Conservation (phyloP, 129 eudicot species). For the Heracleum sosnowskyi region DNA sequence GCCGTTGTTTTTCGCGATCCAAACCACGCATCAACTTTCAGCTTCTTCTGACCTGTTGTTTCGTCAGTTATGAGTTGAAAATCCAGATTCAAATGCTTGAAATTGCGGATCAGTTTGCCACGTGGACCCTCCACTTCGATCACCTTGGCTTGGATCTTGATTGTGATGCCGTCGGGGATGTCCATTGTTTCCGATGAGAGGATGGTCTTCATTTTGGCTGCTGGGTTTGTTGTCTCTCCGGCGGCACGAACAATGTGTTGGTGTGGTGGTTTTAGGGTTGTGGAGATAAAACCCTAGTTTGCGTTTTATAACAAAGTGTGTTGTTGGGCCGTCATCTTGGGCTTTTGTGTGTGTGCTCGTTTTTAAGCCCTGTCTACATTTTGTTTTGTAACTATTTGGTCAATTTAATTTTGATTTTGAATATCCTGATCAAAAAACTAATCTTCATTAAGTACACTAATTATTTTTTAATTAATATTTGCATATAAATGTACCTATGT, state of each 20-base stretch:
- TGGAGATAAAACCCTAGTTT: not conserved
- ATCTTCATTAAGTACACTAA: too few species aligned
- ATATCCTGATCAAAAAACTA: too few species aligned
- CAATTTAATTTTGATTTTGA: too few species aligned
- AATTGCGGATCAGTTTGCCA: slow-evolving; percentile 5
- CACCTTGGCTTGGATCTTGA: slow-evolving; percentile 5
- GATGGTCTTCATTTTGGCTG: not conserved
- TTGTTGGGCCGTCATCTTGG: not conserved
- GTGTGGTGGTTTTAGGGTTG: not conserved
- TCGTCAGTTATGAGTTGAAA: slow-evolving; percentile 6
- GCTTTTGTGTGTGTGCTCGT: not conserved
- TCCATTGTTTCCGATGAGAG: slow-evolving; percentile 10
- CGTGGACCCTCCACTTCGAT: slow-evolving; percentile 13
- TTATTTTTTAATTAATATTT: too few species aligned
- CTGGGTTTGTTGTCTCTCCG: too few species aligned
- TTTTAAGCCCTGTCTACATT: not conserved
- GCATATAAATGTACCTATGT: too few species aligned
- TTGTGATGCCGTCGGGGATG: not conserved
- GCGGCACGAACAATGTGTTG: not conserved
- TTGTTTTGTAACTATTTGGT: too few species aligned
- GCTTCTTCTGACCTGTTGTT: not conserved
- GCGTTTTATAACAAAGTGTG: not conserved
- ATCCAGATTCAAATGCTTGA: slow-evolving; percentile 14
- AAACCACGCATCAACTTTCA: slow-evolving; percentile 7
- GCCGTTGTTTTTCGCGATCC: slow-evolving; percentile 7